These are phyloP conservation scores for Sordariomycetes sp. DNA, from an alignment of 2,329 filamentous ascomycete genomes.

Conservation along the genomic window DNA sequence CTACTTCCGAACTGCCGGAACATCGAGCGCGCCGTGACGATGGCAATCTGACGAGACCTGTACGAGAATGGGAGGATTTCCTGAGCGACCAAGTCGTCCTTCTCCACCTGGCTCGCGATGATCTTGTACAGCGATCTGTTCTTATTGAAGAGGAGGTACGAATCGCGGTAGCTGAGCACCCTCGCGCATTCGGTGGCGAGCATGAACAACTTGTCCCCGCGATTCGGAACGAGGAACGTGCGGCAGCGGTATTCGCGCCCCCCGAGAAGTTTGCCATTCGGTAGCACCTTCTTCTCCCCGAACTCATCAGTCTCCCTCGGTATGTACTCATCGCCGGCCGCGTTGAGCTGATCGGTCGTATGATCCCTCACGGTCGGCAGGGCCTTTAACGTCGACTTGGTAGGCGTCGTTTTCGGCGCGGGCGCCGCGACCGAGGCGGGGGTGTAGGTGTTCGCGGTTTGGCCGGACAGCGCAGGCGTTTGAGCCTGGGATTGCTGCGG, in stretches of 20 bases:
- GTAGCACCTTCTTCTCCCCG: slow-evolving; percentile 86
- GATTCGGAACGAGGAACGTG: slow-evolving; percentile 83
- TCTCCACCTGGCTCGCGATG: slow-evolving; percentile 88
- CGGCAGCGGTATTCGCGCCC: slow-evolving; percentile 82
- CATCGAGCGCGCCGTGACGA: slow-evolving; percentile 96
- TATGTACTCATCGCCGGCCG: slow-evolving; percentile 86
- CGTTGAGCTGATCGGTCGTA: slow-evolving; percentile 86
- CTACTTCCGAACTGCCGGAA: slow-evolving; percentile 96
- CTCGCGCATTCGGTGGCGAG: slow-evolving; percentile 93
- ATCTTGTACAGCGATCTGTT: slow-evolving; percentile 96
- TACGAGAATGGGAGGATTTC: slow-evolving; percentile 97
- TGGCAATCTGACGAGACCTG: slow-evolving; percentile 94
- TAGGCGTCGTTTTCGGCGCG: slow-evolving; percentile 66
- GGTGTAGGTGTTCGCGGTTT: slow-evolving; percentile 23
- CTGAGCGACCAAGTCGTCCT: slow-evolving; percentile 89
- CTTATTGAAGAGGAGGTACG: slow-evolving; percentile 98
- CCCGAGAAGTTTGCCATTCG: slow-evolving; percentile 69
- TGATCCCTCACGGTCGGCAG: slow-evolving; percentile 93
- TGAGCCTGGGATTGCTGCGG: slow-evolving; percentile 43
- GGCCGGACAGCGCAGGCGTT: slow-evolving; percentile 28
- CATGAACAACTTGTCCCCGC: slow-evolving; percentile 95
- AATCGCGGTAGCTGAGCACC: slow-evolving; percentile 87
- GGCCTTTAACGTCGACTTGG: slow-evolving; percentile 80
- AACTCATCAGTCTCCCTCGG: slow-evolving; percentile 86
- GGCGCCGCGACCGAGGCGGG: slow-evolving; percentile 20